phyloP scores from a whole-genome alignment of 148 eudicot species.

The Rhododendron simsii region DNA sequence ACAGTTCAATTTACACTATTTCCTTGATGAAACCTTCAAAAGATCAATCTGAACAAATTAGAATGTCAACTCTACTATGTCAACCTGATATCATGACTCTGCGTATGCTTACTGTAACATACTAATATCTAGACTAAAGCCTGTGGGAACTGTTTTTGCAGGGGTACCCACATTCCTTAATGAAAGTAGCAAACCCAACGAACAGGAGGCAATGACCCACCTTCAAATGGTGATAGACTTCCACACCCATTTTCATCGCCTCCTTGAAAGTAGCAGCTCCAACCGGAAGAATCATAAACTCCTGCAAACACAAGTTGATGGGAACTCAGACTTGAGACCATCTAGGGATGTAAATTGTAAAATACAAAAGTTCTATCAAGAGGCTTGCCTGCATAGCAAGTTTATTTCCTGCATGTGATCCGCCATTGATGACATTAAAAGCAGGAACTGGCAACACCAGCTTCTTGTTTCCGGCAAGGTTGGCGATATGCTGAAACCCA shows the following conservation, averaged over 20 bases:
- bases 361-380: neutral
- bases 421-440: slow-evolving; percentile 98
- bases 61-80: neutral
- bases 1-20: neutral
- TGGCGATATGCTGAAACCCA: slow-evolving; percentile 79
- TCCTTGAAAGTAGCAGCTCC: slow-evolving; percentile 89
- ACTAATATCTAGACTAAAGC: neutral
- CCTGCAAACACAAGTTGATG: slow-evolving; percentile 35
- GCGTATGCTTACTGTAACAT: neutral
- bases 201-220: slow-evolving; percentile 22
- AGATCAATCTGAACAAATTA: neutral
- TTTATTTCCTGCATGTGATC: slow-evolving; percentile 99
- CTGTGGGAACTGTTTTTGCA: neutral
- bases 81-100: neutral
- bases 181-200: neutral
- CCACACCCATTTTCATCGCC: slow-evolving; percentile 99
- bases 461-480: slow-evolving; percentile 89
- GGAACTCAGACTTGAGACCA: neutral
- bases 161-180: neutral
- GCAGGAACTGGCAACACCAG: slow-evolving; percentile 97
- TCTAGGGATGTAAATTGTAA: neutral
- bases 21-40: neutral
- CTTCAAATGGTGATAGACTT: slow-evolving; percentile 94
- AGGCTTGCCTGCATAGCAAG: slow-evolving; percentile 83
- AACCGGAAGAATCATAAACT: slow-evolving; percentile 91